Conservation (phyloP, 495 filamentous ascomycete genomes). For the Xanthoparmelia taractica region DNA sequence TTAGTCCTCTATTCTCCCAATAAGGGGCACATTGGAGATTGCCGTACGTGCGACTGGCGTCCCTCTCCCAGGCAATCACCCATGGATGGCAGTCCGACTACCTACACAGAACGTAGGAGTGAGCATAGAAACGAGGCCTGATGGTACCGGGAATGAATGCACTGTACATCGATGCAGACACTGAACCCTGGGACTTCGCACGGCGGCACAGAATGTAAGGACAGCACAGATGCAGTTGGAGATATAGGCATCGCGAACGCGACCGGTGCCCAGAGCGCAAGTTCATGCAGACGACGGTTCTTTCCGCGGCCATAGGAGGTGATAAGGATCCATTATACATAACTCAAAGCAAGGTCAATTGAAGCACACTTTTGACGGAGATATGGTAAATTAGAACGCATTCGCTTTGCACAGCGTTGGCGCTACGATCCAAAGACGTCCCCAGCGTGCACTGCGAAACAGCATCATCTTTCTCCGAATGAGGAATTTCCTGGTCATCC, state of each 20-base stretch:
- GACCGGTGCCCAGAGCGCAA: not conserved
- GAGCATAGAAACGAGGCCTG: not conserved
- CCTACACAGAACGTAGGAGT: not conserved
- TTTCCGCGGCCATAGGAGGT: not conserved
- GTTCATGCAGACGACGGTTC: not conserved
- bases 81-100: not conserved
- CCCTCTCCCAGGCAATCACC: not conserved
- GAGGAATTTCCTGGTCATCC: not conserved
- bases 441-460: not conserved
- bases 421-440: not conserved
- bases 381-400: not conserved
- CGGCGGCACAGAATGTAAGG: not conserved
- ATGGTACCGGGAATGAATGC: not conserved
- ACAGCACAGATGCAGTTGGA: not conserved
- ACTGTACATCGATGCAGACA: not conserved
- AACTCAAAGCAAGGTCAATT: not conserved
- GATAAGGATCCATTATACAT: not conserved
- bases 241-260: not conserved
- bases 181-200: not conserved
- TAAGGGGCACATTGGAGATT: not conserved
- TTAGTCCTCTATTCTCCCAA: not conserved
- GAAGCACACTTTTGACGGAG: not conserved
- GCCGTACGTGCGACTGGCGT: not conserved
- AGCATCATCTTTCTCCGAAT: not conserved
- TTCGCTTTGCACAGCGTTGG: not conserved